Evolutionary conservation across 148 eudicot species (phyloP).

Genomic region (Persicaria tinctoria): DNA sequence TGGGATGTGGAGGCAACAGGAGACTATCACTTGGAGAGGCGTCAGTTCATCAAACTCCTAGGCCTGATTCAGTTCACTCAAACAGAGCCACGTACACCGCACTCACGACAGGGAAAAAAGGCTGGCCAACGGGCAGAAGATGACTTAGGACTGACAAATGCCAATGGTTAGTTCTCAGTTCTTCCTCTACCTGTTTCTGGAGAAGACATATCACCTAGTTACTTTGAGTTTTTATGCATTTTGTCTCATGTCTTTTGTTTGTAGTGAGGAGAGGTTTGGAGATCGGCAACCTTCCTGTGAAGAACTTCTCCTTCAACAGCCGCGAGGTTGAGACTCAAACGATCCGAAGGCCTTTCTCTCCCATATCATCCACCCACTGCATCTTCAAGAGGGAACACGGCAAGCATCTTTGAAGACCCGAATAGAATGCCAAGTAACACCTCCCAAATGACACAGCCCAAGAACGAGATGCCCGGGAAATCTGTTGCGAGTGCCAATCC

Average conservation of each 20-base stretch:
- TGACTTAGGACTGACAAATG: conserved; percentile 27
- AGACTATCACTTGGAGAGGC: conserved; percentile 56
- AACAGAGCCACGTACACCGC: conserved; percentile 48
- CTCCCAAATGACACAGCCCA: conserved; percentile 27
- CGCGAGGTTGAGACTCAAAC: conserved; percentile 43
- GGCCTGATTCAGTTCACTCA: conserved; percentile 38
- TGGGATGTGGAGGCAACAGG: conserved; percentile 47
- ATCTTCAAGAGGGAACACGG: conserved; percentile 39
- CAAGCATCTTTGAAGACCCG: conserved; percentile 42
- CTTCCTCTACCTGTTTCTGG: neutral
- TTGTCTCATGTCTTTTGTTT: conserved; percentile 12
- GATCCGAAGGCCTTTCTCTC: conserved; percentile 66
- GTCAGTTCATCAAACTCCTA: conserved; percentile 44
- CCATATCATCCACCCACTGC: conserved; percentile 56
- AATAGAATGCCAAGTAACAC: conserved; percentile 37
- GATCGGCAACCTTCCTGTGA: conserved; percentile 38
- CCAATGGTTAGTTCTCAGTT: conserved; percentile 44
- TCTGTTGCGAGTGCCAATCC: neutral
- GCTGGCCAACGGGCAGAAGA: conserved; percentile 40
- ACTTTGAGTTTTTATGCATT: neutral
- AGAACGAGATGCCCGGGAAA: conserved; percentile 21
- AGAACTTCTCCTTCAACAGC: conserved; percentile 39
- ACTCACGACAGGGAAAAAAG: conserved; percentile 50
- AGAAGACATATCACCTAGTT: neutral
- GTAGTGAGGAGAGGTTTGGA: conserved; percentile 47